These are phyloP conservation scores for Breynia disticha DNA, from an alignment of 441 rosid genomes.

Conservation along the genomic window DNA sequence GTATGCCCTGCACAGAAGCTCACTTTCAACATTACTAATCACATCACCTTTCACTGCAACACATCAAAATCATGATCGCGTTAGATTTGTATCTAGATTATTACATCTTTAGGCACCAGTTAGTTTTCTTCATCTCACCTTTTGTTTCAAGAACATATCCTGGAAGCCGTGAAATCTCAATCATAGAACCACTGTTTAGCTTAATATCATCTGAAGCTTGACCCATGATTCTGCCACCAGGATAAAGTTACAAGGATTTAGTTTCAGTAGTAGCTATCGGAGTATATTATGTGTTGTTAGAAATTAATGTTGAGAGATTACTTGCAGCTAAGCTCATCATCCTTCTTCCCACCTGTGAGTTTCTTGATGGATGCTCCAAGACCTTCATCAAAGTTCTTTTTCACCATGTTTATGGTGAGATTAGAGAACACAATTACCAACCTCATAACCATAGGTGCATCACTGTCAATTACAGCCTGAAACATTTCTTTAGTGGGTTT, in stretches of 20 bases:
- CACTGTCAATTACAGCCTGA: constrained; percentile 32
- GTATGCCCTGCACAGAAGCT: constrained; percentile 45
- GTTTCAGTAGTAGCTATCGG: not conserved
- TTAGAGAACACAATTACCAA: constrained; percentile 35
- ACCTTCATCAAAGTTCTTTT: constrained; percentile 31
- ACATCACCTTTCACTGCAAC: constrained; percentile 33
- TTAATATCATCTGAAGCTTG: constrained; percentile 35
- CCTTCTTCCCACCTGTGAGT: constrained; percentile 32
- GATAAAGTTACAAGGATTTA: not conserved
- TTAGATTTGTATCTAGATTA: constrained; percentile 1
- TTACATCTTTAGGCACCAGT: not conserved
- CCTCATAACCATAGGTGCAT: constrained; percentile 26
- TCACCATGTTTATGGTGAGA: constrained; percentile 38
- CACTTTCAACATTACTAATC: constrained; percentile 37
- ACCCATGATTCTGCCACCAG: constrained; percentile 31
- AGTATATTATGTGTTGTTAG: not conserved
- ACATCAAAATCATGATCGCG: constrained; percentile 1
- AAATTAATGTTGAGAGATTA: constrained; percentile 6
- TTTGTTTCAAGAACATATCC: constrained; percentile 31
- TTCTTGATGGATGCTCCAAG: constrained; percentile 38
- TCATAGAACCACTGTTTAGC: constrained; percentile 35
- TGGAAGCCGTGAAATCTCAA: constrained; percentile 35
- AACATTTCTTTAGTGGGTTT: constrained; percentile 38
- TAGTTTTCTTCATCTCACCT: constrained; percentile 15
- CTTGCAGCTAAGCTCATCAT: constrained; percentile 33